phyloP scores from a whole-genome alignment of 2,329 filamentous ascomycete species.

The Trichoderma sp. region DNA sequence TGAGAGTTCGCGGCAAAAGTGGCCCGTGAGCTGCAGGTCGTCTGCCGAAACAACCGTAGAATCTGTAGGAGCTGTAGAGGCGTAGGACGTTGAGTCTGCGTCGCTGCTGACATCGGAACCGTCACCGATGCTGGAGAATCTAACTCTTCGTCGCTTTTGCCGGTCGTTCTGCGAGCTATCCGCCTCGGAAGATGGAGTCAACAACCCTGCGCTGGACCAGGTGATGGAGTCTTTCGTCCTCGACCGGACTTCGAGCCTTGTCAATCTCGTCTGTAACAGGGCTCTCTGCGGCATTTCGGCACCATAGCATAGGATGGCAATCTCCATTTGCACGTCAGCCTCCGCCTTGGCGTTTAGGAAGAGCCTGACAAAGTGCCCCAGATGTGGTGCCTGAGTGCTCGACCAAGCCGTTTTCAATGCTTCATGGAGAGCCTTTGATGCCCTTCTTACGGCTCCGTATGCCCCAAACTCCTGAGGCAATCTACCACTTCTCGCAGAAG shows the following conservation, averaged over 20 bases:
- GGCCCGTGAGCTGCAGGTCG: not conserved
- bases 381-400: not conserved
- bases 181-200: not conserved
- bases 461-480: not conserved
- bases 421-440: conserved; percentile 9
- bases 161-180: not conserved
- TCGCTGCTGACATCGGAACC: not conserved
- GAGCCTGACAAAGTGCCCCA: conserved; percentile 5
- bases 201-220: not conserved
- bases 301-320: conserved; percentile 1
- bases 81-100: not conserved
- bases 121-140: not conserved
- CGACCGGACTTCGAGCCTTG: conserved; percentile 7
- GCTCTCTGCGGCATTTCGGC: not conserved
- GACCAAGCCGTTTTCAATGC: conserved; percentile 5
- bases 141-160: not conserved
- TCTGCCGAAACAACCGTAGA: not conserved
- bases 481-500: not conserved
- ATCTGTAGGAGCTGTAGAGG: not conserved
- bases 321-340: not conserved
- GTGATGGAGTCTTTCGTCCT: not conserved
- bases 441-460: not conserved
- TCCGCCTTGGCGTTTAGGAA: conserved; percentile 12
- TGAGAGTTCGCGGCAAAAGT: conserved; percentile 7
- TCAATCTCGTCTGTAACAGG: not conserved